Conservation (phyloP, 2,329 filamentous ascomycete genomes). For the Claviceps sp. region DNA sequence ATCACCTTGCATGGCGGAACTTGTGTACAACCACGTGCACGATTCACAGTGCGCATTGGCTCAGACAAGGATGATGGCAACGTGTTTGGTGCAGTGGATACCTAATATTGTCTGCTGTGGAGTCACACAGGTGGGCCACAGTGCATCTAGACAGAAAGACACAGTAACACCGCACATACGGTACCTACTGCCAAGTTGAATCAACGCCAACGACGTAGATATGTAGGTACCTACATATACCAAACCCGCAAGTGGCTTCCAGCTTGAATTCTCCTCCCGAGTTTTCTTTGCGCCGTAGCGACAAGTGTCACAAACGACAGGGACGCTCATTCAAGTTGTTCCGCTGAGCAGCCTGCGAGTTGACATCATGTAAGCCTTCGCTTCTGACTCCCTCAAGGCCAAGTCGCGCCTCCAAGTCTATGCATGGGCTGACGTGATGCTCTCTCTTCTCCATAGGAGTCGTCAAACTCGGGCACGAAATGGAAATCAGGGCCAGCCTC, state of each 20-base stretch:
- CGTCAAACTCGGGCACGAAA: conserved; percentile 6
- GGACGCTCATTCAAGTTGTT: neutral
- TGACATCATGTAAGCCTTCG: conserved; percentile 2
- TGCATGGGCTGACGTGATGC: neutral
- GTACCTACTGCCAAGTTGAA: neutral
- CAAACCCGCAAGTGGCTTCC: neutral
- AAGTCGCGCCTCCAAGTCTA: neutral
- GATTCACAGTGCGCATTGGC: conserved; percentile 8
- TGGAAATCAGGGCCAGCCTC: conserved; percentile 8
- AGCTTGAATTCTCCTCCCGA: neutral
- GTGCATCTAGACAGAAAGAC: neutral
- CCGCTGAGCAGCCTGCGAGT: neutral
- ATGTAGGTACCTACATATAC: neutral
- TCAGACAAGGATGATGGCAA: neutral
- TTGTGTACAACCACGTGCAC: neutral
- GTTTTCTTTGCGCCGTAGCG: neutral
- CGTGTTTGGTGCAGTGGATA: neutral
- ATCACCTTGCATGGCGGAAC: neutral
- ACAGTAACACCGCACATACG: neutral
- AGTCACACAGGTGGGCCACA: neutral
- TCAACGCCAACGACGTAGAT: neutral
- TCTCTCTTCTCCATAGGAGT: conserved; percentile 1
- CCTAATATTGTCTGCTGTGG: neutral
- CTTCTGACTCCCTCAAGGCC: neutral
- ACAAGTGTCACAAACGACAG: neutral